These are phyloP conservation scores for Desmodesmus armatus DNA, from an alignment of 139 green algal genomes.

Conservation along the genomic window DNA sequence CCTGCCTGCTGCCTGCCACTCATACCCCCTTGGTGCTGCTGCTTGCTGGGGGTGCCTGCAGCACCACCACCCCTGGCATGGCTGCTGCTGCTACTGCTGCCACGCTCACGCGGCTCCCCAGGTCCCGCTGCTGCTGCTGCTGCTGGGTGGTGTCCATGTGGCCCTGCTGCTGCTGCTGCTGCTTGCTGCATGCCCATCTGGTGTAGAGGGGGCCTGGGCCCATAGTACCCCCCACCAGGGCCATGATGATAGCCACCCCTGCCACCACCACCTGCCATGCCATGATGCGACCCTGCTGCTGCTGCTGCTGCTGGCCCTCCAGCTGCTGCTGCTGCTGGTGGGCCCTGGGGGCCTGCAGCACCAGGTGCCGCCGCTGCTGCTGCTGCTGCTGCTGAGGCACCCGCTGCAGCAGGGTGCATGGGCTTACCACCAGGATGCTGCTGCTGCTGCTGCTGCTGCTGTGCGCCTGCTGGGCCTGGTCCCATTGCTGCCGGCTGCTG, in stretches of 20 bases:
- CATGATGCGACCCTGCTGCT: background rate
- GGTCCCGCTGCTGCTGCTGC: slow-evolving; percentile 20
- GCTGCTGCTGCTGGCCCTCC: slow-evolving; percentile 21
- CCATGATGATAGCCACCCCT: background rate
- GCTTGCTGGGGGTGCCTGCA: no score
- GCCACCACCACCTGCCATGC: background rate
- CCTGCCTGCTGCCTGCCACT: background rate
- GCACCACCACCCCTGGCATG: no score
- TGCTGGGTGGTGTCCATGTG: background rate
- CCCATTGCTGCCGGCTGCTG: no score
- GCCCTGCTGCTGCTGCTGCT: background rate
- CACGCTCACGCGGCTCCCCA: no score
- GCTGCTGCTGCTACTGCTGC: no score
- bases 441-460: slow-evolving; percentile 8
- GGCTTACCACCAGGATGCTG: background rate
- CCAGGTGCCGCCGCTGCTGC: slow-evolving; percentile 30
- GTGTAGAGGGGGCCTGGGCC: background rate
- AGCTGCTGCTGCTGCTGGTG: slow-evolving; percentile 19
- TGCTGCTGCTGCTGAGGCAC: slow-evolving; percentile 4
- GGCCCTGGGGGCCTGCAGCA: background rate
- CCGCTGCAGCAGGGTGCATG: background rate
- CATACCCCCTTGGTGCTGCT: no score
- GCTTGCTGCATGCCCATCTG: background rate
- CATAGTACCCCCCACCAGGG: background rate
- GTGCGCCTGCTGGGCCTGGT: no score